phyloP scores from a whole-genome alignment of 106 monocot genomes.

The Dactylorhiza incarnata region DNA sequence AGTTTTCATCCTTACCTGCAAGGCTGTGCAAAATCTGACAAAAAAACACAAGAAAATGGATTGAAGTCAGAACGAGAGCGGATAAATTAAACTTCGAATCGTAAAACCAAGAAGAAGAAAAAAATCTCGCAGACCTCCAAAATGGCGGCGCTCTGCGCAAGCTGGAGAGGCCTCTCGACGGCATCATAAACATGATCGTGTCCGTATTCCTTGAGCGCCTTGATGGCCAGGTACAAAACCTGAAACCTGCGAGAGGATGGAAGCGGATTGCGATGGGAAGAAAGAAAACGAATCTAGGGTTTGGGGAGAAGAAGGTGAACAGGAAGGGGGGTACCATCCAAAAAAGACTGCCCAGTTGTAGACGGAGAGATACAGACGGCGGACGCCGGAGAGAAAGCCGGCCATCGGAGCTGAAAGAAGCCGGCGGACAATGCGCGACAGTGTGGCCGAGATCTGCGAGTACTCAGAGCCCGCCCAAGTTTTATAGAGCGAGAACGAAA shows the following conservation, averaged over 20 bases:
- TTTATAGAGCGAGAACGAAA: neutral
- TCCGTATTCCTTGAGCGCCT: constrained; percentile 38
- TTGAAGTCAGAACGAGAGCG: neutral
- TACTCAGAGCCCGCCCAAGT: neutral
- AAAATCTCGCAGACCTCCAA: constrained; percentile 29
- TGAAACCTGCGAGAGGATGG: constrained; percentile 30
- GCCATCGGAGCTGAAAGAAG: constrained; percentile 15
- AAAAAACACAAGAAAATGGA: neutral
- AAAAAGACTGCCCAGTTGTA: constrained; percentile 23
- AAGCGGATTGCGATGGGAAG: neutral
- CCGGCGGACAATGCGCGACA: neutral
- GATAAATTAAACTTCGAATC: neutral
- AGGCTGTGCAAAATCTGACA: constrained; percentile 62
- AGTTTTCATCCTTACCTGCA: constrained; percentile 35
- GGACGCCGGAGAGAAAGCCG: constrained; percentile 6
- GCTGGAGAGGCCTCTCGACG: constrained; percentile 58
- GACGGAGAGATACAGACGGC: constrained; percentile 17
- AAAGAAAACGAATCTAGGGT: neutral
- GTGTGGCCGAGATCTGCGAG: neutral
- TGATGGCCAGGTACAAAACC: constrained; percentile 48
- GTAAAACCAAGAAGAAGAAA: too few species aligned
- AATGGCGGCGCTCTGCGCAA: constrained; percentile 63
- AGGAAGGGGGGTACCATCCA: constrained; percentile 11
- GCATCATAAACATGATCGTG: constrained; percentile 46
- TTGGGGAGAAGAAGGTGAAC: neutral